Conservation (phyloP, 306 rosid species). For the Citrullus colocynthis region DNA sequence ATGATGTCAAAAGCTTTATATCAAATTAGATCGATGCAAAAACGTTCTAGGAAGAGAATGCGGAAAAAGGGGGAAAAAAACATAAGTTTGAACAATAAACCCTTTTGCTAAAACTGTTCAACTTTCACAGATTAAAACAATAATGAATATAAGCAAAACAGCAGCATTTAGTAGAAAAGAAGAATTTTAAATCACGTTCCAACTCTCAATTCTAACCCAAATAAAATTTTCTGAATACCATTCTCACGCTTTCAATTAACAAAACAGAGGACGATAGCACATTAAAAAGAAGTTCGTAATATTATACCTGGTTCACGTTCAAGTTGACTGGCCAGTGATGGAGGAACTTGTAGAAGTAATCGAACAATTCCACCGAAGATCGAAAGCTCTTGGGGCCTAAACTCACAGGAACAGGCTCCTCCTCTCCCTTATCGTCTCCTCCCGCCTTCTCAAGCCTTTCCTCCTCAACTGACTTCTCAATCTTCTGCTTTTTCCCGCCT, state of each 20-base stretch:
- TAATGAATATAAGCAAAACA: neutral
- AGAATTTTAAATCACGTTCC: neutral
- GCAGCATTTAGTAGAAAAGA: neutral
- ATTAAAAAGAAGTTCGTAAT: neutral
- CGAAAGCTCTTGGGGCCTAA: conserved; percentile 11
- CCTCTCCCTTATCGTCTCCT: conserved; percentile 18
- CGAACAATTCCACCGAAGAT: conserved; percentile 14
- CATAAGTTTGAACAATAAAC: neutral
- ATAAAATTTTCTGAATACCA: neutral
- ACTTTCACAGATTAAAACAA: too few relatives aligned
- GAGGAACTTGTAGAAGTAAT: conserved; percentile 20
- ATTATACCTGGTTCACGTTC: conserved; percentile 52
- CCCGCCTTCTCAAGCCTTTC: conserved; percentile 21
- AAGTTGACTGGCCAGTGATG: conserved; percentile 59
- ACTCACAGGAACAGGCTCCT: conserved; percentile 7
- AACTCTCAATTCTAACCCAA: neutral
- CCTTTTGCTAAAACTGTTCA: neutral
- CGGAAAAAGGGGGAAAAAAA: neutral
- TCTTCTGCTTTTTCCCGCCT: conserved; percentile 21
- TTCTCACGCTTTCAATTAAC: neutral
- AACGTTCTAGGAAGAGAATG: neutral
- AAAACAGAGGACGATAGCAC: neutral
- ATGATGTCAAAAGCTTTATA: neutral
- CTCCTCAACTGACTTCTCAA: conserved; percentile 31
- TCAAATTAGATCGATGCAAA: neutral